These are phyloP conservation scores for Endocalyx cinctus DNA, from an alignment of 2,329 filamentous ascomycete genomes.

Conservation along the genomic window DNA sequence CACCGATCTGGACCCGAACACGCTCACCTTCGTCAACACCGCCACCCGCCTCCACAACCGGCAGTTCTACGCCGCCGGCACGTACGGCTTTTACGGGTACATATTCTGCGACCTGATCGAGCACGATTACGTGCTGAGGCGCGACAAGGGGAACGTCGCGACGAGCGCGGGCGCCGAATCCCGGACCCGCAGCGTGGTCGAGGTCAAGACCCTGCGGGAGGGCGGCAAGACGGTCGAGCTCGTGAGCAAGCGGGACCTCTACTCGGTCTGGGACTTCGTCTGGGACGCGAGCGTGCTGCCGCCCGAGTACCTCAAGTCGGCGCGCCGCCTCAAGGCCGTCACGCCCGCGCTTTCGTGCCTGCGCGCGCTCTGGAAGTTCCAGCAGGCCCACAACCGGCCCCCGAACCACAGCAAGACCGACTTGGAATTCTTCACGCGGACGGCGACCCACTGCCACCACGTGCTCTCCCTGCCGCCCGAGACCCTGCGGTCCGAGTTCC, in stretches of 20 bases:
- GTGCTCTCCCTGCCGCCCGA: conserved; percentile 66
- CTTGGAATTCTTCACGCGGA: conserved; percentile 68
- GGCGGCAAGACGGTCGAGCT: conserved; percentile 71
- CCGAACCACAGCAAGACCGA: conserved; percentile 58
- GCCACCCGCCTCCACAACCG: conserved; percentile 72
- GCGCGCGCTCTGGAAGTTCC: conserved; percentile 86
- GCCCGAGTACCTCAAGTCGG: conserved; percentile 63
- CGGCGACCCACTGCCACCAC: conserved; percentile 74
- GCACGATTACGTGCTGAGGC: conserved; percentile 86
- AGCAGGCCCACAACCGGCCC: conserved; percentile 51
- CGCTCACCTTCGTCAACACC: conserved; percentile 76
- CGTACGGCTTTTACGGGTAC: conserved; percentile 89
- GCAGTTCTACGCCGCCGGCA: conserved; percentile 83
- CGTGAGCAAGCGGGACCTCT: conserved; percentile 87
- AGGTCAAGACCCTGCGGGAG: conserved; percentile 66
- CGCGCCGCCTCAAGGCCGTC: conserved; percentile 69
- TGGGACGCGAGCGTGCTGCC: conserved; percentile 70
- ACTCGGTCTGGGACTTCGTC: conserved; percentile 82
- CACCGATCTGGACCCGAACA: conserved; percentile 75
- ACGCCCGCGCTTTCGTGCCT: conserved; percentile 80
- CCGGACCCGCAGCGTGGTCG: conserved; percentile 69
- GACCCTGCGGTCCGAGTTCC: conserved; percentile 64
- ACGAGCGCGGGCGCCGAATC: conserved; percentile 63
- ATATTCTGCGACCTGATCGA: conserved; percentile 90
- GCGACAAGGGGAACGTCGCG: conserved; percentile 71